These are phyloP conservation scores for Gremmenia infestans DNA, from an alignment of 2,329 filamentous ascomycete genomes.

Conservation along the genomic window DNA sequence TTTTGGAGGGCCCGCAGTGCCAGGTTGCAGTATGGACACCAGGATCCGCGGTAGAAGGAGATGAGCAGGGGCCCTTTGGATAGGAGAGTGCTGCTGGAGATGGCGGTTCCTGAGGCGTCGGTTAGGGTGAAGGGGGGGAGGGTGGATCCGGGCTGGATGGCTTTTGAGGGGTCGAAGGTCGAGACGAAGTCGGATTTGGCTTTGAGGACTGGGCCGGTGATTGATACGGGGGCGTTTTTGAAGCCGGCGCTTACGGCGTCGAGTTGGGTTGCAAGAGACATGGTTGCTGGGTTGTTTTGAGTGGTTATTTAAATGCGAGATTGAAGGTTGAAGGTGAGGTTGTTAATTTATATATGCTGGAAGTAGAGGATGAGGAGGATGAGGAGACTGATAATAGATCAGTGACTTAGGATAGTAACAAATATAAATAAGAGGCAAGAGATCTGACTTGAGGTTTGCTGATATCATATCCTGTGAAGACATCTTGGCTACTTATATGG, in stretches of 20 bases:
- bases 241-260: slow-evolving; percentile 9
- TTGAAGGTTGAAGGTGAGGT: not conserved
- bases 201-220: slow-evolving; percentile 12
- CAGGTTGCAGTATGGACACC: slow-evolving; percentile 44
- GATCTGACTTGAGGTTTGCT: too few relatives aligned
- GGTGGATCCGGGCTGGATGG: slow-evolving; percentile 32
- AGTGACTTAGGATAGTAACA: too few relatives aligned
- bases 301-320: not conserved
- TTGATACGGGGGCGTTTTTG: slow-evolving; percentile 7
- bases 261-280: slow-evolving; percentile 15
- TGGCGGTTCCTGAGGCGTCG: slow-evolving; percentile 33
- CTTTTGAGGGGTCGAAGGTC: slow-evolving; percentile 15
- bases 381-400: too few relatives aligned
- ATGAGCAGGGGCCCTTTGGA: slow-evolving; percentile 34
- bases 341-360: not conserved
- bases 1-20: slow-evolving; percentile 34
- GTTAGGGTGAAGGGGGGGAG: slow-evolving; percentile 34
- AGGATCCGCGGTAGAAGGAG: slow-evolving; percentile 43
- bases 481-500: too few relatives aligned
- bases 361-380: not conserved
- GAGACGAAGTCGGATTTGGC: slow-evolving; percentile 9
- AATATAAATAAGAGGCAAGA: too few relatives aligned
- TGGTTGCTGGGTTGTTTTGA: not conserved
- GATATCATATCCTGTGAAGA: too few relatives aligned
- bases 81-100: slow-evolving; percentile 32